Evolutionary conservation across 257 asterid species (phyloP), one percentile per base, ranked within the genome.

Genomic region (Scutellaria galericulata): DNA sequence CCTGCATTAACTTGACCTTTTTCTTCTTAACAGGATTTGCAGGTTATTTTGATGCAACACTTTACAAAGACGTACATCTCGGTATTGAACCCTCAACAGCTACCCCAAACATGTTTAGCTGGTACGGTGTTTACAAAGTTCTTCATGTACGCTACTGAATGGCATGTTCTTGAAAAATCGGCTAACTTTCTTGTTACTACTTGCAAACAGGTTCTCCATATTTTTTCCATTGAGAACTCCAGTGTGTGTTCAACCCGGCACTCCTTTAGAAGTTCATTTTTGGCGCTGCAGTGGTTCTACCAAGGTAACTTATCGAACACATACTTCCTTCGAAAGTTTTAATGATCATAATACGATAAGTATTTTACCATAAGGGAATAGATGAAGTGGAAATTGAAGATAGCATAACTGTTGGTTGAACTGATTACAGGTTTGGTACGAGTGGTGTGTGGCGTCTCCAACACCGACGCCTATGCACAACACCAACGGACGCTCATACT

Each of bases 41-140:
- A n/a, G 98, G 98, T 73, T 95, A 95, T 79, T 95, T 95, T 69
- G 98, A 95, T 79, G 90, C 99, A 63, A 85, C 78, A 47, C 98
- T 95, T 46, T 95, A 95, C 77, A 90, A 95, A 71, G 99, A 92
- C 77, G 88, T 95, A 42, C 99, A 90, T 82, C 97, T 95, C 68
- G 97, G 99, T 57, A 95, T 92, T 75, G 98, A 95, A 77, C 99
- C 96, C 1, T 87, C 96, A 31, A 90, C 96, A 10, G 92, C 92
- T 65, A 95, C 98, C 68, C 98, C 97, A 40, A 95, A 86, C 82
- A 95, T 95, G 98, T 95, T 95, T 80, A 95, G 99, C 91, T 95
- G 99, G 98, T 95, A 88, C 20, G 66, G 13, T 11, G 40, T 45
- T 35, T 5, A 2, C 42, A 6, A 15, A 37, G 52, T 53, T 51